These are phyloP conservation scores for Kluyveromyces nonfermentans DNA, from an alignment of 805 yeast genomes.

Conservation along the genomic window DNA sequence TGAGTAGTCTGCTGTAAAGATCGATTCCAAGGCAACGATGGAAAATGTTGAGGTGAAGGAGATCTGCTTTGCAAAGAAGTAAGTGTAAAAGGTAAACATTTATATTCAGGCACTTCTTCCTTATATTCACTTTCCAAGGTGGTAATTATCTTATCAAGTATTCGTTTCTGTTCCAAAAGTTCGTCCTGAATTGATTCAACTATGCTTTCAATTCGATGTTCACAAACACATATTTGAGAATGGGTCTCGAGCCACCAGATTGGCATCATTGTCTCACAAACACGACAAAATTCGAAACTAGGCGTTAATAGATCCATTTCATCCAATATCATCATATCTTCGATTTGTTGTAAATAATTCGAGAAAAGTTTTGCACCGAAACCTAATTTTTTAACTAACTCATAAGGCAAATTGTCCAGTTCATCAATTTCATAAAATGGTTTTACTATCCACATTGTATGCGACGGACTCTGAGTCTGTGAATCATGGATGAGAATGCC, in stretches of 20 bases:
- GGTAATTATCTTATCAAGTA: slow-evolving; percentile 33
- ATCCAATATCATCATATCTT: slow-evolving; percentile 55
- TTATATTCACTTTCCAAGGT: slow-evolving; percentile 18
- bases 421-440: slow-evolving; percentile 59
- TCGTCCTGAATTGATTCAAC: slow-evolving; percentile 69
- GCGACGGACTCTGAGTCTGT: slow-evolving; percentile 49
- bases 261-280: slow-evolving; percentile 85
- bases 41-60: background rate
- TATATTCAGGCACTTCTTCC: slow-evolving; percentile 38
- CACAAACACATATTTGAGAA: slow-evolving; percentile 76
- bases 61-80: slow-evolving; percentile 21
- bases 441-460: slow-evolving; percentile 88
- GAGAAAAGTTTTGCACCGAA: slow-evolving; percentile 83
- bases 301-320: slow-evolving; percentile 69
- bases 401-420: slow-evolving; percentile 58
- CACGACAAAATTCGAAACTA: slow-evolving; percentile 72
- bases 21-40: background rate
- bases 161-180: slow-evolving; percentile 56
- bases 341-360: slow-evolving; percentile 55
- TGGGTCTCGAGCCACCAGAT: slow-evolving; percentile 96
- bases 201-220: slow-evolving; percentile 72
- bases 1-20: background rate
- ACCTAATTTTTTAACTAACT: slow-evolving; percentile 67
- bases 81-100: slow-evolving; percentile 39
- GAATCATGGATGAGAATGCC: slow-evolving; percentile 74